Evolutionary conservation across 2,329 filamentous ascomycete genomes (phyloP), one percentile per base, ranked within the genome.

Genomic region (Monosporascus sp.): DNA sequence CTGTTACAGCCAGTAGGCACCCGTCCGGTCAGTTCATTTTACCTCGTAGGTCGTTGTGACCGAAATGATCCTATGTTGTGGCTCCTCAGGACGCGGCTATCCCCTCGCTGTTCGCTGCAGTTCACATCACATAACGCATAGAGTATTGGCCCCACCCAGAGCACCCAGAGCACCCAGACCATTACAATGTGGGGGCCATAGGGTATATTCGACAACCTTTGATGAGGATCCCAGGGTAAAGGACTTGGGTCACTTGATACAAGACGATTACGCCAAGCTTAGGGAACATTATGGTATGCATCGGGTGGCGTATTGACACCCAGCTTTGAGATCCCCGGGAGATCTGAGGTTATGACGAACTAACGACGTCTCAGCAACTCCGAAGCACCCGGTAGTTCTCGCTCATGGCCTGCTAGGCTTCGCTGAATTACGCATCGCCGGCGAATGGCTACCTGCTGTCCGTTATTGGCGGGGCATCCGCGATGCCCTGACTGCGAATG

Each of bases 381-480:
- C 84, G 2, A 80, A 79, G 60, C 64, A 85, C 58, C 82, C 84
- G 45, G 79, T 87, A 51, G 82, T 87, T 51, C 78, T 87, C 37
- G 83, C 84, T 50, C 84, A 87, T 63, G 84, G 84, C 52, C 74
- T 87, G 48, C 72, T 87, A 50, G 84, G 84, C 61, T 87, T 86
- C 65, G 75, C 80, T 38, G 78, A 85, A 63, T 72, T 87, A 22
- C 72, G 70, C 37, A 64, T 84, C 17, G 74, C 72, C 14, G 72
- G 77, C 1, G 66, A 63, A 18, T 72, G 74, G 59, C 70, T 86
- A 3, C 82, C 82, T 1, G 68, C 78, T 2, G 74, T 86, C 37
- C 76, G 81, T 46, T 86, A 87, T 72, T 87, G 84, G 84, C 78
- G 78, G 57, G 84, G 84, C 49, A 87, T 87, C 58, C 74, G 74